Evolutionary conservation across 306 rosid genomes (phyloP), one percentile per base, ranked within the genome.

Genomic region (Trichosanthes cucumerina): DNA sequence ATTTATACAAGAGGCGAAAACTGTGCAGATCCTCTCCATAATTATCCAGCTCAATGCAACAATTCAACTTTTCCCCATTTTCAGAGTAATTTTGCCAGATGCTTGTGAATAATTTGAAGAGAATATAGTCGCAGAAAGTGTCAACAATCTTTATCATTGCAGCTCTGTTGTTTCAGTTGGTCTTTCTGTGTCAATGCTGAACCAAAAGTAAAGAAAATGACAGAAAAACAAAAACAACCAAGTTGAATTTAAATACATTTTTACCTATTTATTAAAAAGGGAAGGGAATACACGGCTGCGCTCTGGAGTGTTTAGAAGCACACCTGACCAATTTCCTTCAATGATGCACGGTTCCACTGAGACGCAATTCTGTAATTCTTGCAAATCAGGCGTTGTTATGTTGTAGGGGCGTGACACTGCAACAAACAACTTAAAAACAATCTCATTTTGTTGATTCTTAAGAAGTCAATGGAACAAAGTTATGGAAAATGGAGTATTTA

Each of bases 261-360:
- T 71, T 73, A 73, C 60, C 60, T 28, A 73, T 73, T 49, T 28
- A 73, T 73, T 49, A 14, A 31, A 70, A 75, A 81, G 89, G 43
- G 91, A 84, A 9, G 85, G 66, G 57, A 78, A 80, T 73, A 75
- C 59, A 75, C 75, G 81, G 79, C 84, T 80, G 65, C 85, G 78
- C 59, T 85, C 90, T 8, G 81, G 79, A n/a, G 81, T 49, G 46
- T 64, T 64, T 9, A 85, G 62, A 33, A 83, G 57, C 41, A 21
- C 62, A 21, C 59, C 80, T 78, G 83, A 53, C 33, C 78, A 69
- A 53, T 87, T 90, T 78, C 87, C 85, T 83, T 81, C 87, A 0
- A 28, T 65, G 52, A 79, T 63, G 83, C 91, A 50, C 7, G 91
- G 60, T 80, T 86, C 89, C 33, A 28, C 26, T 9, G 77, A 47